These are phyloP conservation scores for Chlamydomonas eustigma DNA, from an alignment of 139 green algal genomes.

Conservation along the genomic window DNA sequence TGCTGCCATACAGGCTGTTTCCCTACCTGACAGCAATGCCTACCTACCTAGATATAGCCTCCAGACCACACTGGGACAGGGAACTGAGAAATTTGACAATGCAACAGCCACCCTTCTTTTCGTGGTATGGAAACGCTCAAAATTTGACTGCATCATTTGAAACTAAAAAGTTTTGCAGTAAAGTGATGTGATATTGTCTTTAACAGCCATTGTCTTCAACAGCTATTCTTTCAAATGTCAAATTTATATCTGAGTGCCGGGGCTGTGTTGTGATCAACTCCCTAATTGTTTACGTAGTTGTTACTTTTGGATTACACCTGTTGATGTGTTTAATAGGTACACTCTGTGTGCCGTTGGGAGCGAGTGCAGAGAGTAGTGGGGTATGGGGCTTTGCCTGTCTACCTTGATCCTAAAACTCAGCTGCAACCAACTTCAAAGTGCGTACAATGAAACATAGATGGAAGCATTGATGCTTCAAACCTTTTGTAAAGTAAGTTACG, in stretches of 20 bases:
- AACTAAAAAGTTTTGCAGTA: too few species aligned
- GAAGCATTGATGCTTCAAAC: too few species aligned
- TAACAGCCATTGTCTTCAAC: too few species aligned
- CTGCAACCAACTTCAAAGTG: constrained; percentile 23
- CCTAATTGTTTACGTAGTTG: too few species aligned
- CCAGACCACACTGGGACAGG: constrained; percentile 24
- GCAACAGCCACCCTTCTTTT: constrained; percentile 43
- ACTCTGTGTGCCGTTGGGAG: constrained; percentile 36
- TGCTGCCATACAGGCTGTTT: constrained; percentile 14
- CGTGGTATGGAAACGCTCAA: constrained; percentile 15
- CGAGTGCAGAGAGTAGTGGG: constrained; percentile 42
- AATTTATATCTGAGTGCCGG: too few species aligned
- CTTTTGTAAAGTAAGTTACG: too few species aligned
- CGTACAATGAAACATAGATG: too few species aligned
- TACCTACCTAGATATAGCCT: not conserved
- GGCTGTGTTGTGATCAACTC: too few species aligned
- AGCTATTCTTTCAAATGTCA: too few species aligned
- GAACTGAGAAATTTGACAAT: constrained; percentile 45
- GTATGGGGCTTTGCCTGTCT: constrained; percentile 46
- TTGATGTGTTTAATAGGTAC: too few species aligned
- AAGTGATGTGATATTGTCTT: too few species aligned
- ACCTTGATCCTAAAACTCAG: constrained; percentile 42
- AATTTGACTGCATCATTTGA: not conserved
- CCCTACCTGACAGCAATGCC: constrained; percentile 12
- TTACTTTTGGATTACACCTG: too few species aligned